These are phyloP conservation scores for Phanerochaete sordida DNA, from an alignment of 768 basidiomycete species.

Conservation along the genomic window DNA sequence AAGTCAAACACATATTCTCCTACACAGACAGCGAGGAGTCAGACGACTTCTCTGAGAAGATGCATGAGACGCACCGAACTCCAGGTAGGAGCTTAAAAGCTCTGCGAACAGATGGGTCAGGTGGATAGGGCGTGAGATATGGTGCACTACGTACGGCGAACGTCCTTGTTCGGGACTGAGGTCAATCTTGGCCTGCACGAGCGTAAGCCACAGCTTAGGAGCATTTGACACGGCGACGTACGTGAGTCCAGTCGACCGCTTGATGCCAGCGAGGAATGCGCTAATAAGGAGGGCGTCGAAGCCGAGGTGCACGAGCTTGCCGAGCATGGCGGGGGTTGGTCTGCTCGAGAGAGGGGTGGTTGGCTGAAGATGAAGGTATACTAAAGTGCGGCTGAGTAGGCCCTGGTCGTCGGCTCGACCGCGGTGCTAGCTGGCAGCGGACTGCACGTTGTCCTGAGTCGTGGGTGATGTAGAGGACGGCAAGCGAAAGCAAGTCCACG, in stretches of 20 bases:
- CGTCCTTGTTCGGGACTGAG: conserved; percentile 83
- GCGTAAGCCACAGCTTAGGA: background rate
- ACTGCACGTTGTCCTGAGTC: background rate
- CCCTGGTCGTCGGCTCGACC: background rate
- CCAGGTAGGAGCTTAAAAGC: conserved; percentile 72
- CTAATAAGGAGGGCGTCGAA: conserved; percentile 77
- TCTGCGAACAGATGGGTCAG: conserved; percentile 38
- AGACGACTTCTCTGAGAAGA: background rate
- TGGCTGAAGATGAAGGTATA: background rate
- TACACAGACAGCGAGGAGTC: conserved; percentile 22
- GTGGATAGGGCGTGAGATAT: background rate
- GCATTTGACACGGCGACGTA: conserved; percentile 35
- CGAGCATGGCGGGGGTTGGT: conserved; percentile 50
- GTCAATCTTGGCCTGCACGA: conserved; percentile 61
- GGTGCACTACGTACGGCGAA: conserved; percentile 61
- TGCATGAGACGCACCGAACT: conserved; percentile 52
- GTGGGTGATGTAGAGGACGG: background rate
- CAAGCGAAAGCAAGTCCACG: background rate
- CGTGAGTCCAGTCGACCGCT: conserved; percentile 83
- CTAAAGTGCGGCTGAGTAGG: background rate
- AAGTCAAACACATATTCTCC: conserved; percentile 89
- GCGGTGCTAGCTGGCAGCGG: background rate
- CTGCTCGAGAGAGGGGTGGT: conserved; percentile 4
- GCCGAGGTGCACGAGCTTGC: conserved; percentile 66
- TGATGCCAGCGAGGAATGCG: conserved; percentile 82